A percentile compares a stretch with the other conserved stretches of the same genome.
These are phyloP conservation scores for Pleurotus salmoneostramineus DNA, from an alignment of 768 basidiomycete species.

Conservation along the genomic window DNA sequence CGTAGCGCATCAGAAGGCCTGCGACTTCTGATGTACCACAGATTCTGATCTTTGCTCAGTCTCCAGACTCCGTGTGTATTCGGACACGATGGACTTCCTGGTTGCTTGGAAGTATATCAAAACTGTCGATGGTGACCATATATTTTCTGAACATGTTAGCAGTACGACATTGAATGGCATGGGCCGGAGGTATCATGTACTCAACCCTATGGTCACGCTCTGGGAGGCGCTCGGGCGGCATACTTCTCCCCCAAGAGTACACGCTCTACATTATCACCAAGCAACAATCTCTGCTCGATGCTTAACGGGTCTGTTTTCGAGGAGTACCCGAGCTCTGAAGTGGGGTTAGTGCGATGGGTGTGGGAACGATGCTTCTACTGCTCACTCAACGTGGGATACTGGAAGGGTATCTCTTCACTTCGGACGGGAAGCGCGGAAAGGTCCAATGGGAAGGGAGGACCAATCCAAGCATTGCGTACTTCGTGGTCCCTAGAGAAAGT, in stretches of 20 bases:
- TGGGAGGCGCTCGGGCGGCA: constrained; percentile 60
- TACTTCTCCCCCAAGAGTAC: constrained; percentile 59
- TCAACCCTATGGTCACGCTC: constrained; percentile 10
- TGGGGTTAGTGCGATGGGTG: not conserved
- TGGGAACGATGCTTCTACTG: constrained; percentile 1
- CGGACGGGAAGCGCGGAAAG: constrained; percentile 50
- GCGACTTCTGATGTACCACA: not conserved
- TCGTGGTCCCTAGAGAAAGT: constrained; percentile 58
- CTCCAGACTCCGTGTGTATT: too few relatives aligned
- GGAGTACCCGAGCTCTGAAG: constrained; percentile 67
- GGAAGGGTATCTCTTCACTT: constrained; percentile 53
- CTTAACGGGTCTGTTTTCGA: constrained; percentile 43
- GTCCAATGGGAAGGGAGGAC: constrained; percentile 65
- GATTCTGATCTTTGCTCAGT: too few relatives aligned
- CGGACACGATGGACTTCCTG: not conserved
- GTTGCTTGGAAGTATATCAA: not conserved
- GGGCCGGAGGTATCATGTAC: too few relatives aligned
- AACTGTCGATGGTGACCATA: not conserved
- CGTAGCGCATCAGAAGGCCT: not conserved
- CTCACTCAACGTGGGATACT: constrained; percentile 65
- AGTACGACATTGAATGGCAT: too few relatives aligned
- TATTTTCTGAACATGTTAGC: too few relatives aligned
- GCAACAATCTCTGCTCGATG: constrained; percentile 55
- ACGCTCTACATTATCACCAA: constrained; percentile 60
- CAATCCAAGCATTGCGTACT: constrained; percentile 69